Evolutionary conservation across 148 eudicot genomes (phyloP).

Genomic region (Rhododendron ferrugineum): DNA sequence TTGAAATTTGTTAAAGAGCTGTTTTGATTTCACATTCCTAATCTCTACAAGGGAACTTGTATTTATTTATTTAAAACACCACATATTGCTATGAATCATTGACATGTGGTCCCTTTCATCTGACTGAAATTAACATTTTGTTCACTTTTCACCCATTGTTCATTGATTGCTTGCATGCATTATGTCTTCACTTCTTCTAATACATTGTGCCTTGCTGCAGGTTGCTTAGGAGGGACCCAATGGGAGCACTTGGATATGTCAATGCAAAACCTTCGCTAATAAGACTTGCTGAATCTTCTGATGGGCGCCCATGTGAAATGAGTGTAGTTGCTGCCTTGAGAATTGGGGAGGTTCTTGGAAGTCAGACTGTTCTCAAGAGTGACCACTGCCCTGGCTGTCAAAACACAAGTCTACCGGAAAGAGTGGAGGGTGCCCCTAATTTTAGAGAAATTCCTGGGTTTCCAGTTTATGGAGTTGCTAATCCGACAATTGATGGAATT

Average conservation of each 20-base stretch:
- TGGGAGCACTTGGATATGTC: slow-evolving; percentile 95
- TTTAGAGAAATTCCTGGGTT: slow-evolving; percentile 91
- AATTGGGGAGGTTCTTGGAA: slow-evolving; percentile 86
- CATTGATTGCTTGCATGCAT: slow-evolving; percentile 7
- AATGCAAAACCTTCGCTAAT: slow-evolving; percentile 37
- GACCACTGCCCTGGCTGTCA: slow-evolving; percentile 98
- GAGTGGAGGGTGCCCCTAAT: slow-evolving; percentile 98
- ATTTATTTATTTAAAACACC: neutral
- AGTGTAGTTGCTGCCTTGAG: slow-evolving; percentile 80
- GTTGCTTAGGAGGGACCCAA: slow-evolving; percentile 90
- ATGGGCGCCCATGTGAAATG: slow-evolving; percentile 82
- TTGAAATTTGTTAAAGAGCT: neutral
- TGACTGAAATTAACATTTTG: neutral
- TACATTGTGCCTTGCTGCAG: slow-evolving; percentile 31
- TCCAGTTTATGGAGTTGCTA: slow-evolving; percentile 96
- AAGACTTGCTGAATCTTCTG: slow-evolving; percentile 52
- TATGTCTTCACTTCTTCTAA: neutral
- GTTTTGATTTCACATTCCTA: neutral
- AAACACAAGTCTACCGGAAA: slow-evolving; percentile 62
- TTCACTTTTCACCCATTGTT: neutral
- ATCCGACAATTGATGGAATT: slow-evolving; percentile 89
- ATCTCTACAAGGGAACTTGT: neutral
- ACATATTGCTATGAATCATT: neutral
- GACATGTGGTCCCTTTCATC: neutral
- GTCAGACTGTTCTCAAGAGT: slow-evolving; percentile 93